A percentile compares a stretch with the other conserved stretches of the same genome.
Evolutionary conservation across 2,329 filamentous ascomycete species (phyloP).

Genomic region (Penicillium sp.): DNA sequence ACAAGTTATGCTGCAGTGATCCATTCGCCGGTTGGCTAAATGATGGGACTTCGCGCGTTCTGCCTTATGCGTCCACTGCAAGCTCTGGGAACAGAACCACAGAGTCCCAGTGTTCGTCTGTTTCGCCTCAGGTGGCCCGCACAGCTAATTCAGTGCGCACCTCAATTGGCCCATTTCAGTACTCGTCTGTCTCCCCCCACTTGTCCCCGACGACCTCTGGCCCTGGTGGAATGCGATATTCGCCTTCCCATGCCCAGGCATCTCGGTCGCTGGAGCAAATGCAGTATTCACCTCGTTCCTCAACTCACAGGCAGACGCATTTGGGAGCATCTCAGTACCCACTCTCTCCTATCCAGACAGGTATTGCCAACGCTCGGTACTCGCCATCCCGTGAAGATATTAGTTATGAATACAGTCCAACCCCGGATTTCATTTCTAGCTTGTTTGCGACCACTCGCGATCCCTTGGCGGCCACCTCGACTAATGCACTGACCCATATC

Average conservation of each 20-base stretch:
- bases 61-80: neutral
- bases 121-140: neutral
- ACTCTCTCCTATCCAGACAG: neutral
- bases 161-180: neutral
- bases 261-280: neutral
- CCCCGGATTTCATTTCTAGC: neutral
- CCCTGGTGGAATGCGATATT: neutral
- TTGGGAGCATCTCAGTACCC: neutral
- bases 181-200: neutral
- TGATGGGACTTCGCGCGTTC: neutral
- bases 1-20: neutral
- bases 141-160: neutral
- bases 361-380: neutral
- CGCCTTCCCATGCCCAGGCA: neutral
- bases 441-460: neutral
- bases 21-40: neutral
- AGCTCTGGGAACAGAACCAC: neutral
- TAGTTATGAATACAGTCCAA: neutral
- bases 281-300: neutral
- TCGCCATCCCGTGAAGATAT: neutral
- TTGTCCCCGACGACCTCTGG: neutral
- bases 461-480: neutral
- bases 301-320: too few relatives aligned
- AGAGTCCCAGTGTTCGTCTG: neutral
- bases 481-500: neutral